Evolutionary conservation across 352 stramenopile genomes (phyloP).

Genomic region (Globisporangium irregulare): DNA sequence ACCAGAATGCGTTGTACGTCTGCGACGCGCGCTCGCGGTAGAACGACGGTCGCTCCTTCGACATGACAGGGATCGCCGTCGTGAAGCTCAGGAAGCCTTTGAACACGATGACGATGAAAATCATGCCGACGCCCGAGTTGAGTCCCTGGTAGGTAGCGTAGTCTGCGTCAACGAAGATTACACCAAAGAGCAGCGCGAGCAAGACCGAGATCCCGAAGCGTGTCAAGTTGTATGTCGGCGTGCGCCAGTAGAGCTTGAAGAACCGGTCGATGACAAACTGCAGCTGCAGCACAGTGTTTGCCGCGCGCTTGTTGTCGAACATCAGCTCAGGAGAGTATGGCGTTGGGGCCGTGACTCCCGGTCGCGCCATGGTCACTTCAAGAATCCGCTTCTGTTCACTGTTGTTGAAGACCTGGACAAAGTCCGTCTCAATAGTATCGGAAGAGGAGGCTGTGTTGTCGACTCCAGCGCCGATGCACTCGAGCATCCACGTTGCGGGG

Average conservation of each 20-base stretch:
- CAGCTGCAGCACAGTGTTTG: not conserved
- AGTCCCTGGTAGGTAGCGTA: not conserved
- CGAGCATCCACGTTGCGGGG: conserved; percentile 21
- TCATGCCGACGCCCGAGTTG: not conserved
- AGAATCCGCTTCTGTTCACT: not conserved
- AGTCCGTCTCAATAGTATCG: too few species aligned
- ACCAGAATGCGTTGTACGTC: too few species aligned
- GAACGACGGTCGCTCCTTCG: too few species aligned
- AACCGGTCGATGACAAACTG: not conserved
- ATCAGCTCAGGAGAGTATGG: not conserved
- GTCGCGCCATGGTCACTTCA: not conserved
- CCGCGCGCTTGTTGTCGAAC: not conserved
- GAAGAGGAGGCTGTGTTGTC: conserved; percentile 4
- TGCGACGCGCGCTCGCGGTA: too few species aligned
- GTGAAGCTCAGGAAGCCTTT: not conserved
- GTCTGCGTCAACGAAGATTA: not conserved
- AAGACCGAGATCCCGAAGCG: not conserved
- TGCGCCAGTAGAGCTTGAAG: not conserved
- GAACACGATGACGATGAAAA: not conserved
- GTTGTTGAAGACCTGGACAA: too few species aligned
- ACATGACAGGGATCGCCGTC: not conserved
- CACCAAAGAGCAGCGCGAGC: not conserved
- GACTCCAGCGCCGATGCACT: conserved; percentile 30
- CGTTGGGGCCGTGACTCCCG: not conserved
- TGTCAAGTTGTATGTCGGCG: not conserved